These are phyloP conservation scores for Diophrys sp. DNA, from an alignment of 73 alveolate genomes.

Conservation along the genomic window DNA sequence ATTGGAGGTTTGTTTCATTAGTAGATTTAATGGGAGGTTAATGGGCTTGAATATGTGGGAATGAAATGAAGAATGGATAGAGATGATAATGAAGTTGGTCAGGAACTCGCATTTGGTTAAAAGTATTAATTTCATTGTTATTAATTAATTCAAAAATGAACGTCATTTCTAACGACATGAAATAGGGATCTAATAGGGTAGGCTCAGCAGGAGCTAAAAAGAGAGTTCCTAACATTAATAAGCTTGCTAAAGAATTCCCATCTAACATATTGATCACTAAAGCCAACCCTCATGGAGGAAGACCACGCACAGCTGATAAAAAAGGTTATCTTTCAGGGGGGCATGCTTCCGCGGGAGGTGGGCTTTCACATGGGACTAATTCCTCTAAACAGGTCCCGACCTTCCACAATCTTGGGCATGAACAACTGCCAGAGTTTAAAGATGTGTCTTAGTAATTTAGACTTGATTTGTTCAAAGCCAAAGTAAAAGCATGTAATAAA, in stretches of 20 bases:
- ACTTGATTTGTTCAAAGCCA: slow-evolving; percentile 23
- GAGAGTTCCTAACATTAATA: not conserved
- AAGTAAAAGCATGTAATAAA: slow-evolving; percentile 26
- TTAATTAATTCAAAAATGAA: not conserved
- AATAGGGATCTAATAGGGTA: not conserved
- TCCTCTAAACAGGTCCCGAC: not conserved
- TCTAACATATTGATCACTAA: not conserved
- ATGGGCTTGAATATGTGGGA: too few relatives aligned
- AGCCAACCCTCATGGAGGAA: not conserved
- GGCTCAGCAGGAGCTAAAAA: slow-evolving; percentile 9
- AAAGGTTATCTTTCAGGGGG: not conserved
- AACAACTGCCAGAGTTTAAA: slow-evolving; percentile 1
- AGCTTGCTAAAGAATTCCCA: slow-evolving; percentile 8
- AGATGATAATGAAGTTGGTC: too few relatives aligned
- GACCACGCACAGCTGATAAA: slow-evolving; percentile 3
- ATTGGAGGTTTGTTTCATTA: too few relatives aligned
- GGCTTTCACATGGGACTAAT: not conserved
- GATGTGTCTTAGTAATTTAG: slow-evolving; percentile 3
- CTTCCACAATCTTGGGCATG: not conserved
- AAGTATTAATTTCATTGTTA: too few relatives aligned
- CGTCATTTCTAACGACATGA: not conserved
- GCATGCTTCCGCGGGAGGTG: not conserved
- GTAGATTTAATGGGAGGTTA: too few relatives aligned
- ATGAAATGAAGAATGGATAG: too few relatives aligned
- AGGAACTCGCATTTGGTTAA: too few relatives aligned